Evolutionary conservation across 1,139 yeast genomes (phyloP).

Genomic region (Debaryomyces sp.): DNA sequence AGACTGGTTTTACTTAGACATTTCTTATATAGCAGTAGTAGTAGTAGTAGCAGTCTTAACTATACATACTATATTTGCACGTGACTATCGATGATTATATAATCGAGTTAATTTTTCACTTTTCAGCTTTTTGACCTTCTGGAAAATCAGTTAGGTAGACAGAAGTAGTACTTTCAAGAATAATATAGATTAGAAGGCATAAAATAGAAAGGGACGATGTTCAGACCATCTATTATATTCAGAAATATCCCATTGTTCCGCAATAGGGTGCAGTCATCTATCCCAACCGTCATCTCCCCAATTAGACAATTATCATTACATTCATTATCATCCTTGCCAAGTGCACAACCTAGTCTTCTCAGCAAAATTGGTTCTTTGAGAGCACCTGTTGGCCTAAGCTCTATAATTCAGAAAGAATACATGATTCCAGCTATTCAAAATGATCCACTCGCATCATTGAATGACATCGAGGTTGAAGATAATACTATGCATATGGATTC

Average conservation of each 20-base stretch:
- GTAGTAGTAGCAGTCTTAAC: no score
- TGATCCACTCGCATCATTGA: constrained; percentile 3
- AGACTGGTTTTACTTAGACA: background rate
- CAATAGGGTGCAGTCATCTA: background rate
- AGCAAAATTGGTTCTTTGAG: background rate
- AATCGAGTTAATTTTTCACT: constrained; percentile 2
- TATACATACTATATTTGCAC: background rate
- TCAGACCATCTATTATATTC: constrained; percentile 5
- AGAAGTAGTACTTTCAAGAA: background rate
- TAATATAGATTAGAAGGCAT: background rate
- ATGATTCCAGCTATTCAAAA: background rate
- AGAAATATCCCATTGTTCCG: constrained; percentile 5
- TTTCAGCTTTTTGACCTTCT: background rate
- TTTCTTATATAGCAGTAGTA: background rate
- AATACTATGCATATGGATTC: constrained; percentile 52
- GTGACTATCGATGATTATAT: background rate
- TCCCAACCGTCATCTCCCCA: constrained; percentile 1
- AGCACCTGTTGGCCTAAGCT: background rate
- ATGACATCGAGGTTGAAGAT: constrained; percentile 13
- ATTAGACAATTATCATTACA: background rate
- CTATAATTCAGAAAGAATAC: background rate
- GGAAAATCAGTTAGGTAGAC: background rate
- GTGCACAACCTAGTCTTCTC: background rate
- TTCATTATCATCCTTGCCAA: background rate
- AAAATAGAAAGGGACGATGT: constrained; percentile 5